Conservation (phyloP, 139 green algal species). For the Tetraselmis chui region DNA sequence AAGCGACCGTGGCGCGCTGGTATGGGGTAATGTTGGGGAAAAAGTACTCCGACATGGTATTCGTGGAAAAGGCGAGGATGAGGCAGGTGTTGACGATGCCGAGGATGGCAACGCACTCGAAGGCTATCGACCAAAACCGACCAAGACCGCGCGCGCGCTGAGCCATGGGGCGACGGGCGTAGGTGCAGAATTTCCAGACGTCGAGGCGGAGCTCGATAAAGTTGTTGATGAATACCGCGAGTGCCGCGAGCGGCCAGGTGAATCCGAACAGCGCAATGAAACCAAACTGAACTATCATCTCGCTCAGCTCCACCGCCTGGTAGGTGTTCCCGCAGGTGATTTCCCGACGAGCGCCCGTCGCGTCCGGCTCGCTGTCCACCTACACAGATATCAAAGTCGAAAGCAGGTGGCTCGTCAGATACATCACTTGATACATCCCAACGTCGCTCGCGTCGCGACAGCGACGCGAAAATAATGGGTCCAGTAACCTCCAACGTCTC, state of each 20-base stretch:
- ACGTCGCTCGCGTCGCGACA: too few relatives aligned
- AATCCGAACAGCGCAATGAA: slow-evolving; percentile 17
- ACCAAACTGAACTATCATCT: slow-evolving; percentile 22
- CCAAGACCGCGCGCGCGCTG: slow-evolving; percentile 5
- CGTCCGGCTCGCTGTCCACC: neutral
- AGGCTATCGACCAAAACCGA: slow-evolving; percentile 8
- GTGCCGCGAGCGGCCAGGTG: slow-evolving; percentile 18
- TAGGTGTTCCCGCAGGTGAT: neutral
- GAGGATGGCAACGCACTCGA: slow-evolving; percentile 14
- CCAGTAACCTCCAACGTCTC: too few relatives aligned
- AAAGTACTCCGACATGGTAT: slow-evolving; percentile 17
- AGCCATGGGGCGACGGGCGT: slow-evolving; percentile 11
- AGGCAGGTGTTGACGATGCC: slow-evolving; percentile 20
- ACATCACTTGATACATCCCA: too few relatives aligned
- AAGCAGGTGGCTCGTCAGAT: too few relatives aligned
- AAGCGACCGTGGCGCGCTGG: slow-evolving; percentile 14
- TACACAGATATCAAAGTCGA: too few relatives aligned
- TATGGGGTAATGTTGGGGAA: slow-evolving; percentile 11
- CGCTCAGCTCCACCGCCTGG: slow-evolving; percentile 7
- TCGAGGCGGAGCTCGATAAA: slow-evolving; percentile 17
- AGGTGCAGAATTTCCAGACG: slow-evolving; percentile 25
- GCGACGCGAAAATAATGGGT: too few relatives aligned
- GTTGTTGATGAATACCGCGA: slow-evolving; percentile 14
- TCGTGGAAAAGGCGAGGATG: slow-evolving; percentile 2
- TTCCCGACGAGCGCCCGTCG: neutral